A percentile compares a stretch with the other conserved stretches of the same genome.
Evolutionary conservation across 495 filamentous ascomycete species (phyloP).

Genomic region (Penicillium manginii): DNA sequence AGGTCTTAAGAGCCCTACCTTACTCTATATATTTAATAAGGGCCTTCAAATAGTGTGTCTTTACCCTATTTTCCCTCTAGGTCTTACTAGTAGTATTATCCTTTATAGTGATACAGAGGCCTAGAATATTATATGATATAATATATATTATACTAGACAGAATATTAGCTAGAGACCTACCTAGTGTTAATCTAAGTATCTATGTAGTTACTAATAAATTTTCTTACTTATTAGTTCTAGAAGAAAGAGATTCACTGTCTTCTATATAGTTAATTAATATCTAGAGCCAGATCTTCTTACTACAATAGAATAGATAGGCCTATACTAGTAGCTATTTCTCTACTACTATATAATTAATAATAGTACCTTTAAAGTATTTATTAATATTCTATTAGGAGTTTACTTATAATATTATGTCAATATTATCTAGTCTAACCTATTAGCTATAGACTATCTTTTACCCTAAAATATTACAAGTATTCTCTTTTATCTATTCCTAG

Average conservation of each 20-base stretch:
- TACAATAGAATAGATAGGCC: conserved; percentile 17
- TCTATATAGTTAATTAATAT: conserved; percentile 27
- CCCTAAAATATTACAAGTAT: conserved; percentile 13
- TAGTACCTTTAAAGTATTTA: conserved; percentile 18
- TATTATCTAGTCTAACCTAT: conserved; percentile 25
- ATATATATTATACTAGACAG: conserved; percentile 19
- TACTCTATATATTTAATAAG: conserved; percentile 14
- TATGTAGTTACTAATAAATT: conserved; percentile 17
- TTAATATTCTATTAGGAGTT: conserved; percentile 6
- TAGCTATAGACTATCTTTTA: conserved; percentile 15
- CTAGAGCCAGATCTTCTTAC: conserved; percentile 16
- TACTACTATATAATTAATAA: conserved; percentile 10
- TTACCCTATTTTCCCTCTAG: conserved; percentile 17
- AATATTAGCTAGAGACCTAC: conserved; percentile 4
- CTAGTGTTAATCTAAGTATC: conserved; percentile 21
- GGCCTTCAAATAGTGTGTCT: conserved; percentile 13
- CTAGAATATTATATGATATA: conserved; percentile 23
- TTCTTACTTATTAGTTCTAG: conserved; percentile 24
- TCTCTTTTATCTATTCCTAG: conserved; percentile 20
- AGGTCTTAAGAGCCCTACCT: conserved; percentile 7
- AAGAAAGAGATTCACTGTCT: conserved; percentile 10
- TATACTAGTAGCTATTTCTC: conserved; percentile 15
- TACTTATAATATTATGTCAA: conserved; percentile 18
- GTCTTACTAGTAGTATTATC: conserved; percentile 28
- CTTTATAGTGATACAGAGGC: conserved; percentile 24